Evolutionary conservation across 1,139 yeast genomes (phyloP), one percentile per base, ranked within the genome.

Genomic region (Zygoascus hellenicus): DNA sequence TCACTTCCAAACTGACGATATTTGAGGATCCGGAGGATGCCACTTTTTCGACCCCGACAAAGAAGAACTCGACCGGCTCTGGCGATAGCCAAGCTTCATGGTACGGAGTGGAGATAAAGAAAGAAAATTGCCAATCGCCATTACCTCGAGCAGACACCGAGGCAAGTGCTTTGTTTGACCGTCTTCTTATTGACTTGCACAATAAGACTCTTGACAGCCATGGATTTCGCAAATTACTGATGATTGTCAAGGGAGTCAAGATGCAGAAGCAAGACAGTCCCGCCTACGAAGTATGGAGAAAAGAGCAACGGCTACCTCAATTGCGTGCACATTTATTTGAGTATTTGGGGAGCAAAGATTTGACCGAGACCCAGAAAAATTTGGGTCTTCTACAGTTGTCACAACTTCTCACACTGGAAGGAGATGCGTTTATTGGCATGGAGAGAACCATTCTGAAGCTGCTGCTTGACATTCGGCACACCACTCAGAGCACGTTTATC

Each of bases 191-290:
- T 10, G 54, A 50, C 38, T 50, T 60, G 17, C 52, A 53, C 13
- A 43, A 48, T 3, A 43, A 48, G 29, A 44, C 54, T 2, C 54
- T 59, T 32, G 58, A 52, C 29, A 46, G 59, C 3, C 58, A 58
- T 46, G 61, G 62, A 29, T 53, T 58, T 38, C 46, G 60, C 14
- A 58, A 57, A 40, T 47, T 58, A 41, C 48, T 53, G 29, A 51
- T 56, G n/a, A 52, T 58, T 36, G 54, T 56, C 9, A 50, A 49
- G 31, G 55, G 58, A 3, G 41, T 53, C 19, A 48, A 49, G 31
- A 15, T 39, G 37, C 39, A 42, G 17, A 17, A 34, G 11, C 38
- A 14, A 3, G 51, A 40, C 11, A 31, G 41, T 6, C 48, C 53
- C 17, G 59, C 58, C 9, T 52, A 52, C 36, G 48, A 32, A 13